Evolutionary conservation across 352 stramenopile genomes (phyloP).

Genomic region (Globisporangium acanthophoron): DNA sequence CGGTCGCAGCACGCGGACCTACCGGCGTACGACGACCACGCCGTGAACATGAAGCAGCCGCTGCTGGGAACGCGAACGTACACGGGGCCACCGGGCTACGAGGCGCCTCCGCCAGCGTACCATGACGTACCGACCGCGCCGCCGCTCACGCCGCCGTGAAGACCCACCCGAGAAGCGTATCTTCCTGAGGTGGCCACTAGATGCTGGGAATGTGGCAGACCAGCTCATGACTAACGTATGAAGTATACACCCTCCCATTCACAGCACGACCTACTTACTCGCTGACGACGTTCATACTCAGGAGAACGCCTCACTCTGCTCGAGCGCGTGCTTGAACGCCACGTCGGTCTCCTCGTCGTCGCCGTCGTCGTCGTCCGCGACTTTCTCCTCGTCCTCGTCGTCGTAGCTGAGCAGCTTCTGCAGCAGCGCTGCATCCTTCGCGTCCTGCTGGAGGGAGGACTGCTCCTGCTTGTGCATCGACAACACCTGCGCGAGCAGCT

Average conservation of each 20-base stretch:
- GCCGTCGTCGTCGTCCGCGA: conserved; percentile 19
- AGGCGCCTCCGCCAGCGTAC: conserved; percentile 37
- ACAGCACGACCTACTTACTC: not conserved
- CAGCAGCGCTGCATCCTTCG: conserved; percentile 35
- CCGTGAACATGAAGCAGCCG: conserved; percentile 64
- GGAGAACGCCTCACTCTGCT: conserved; percentile 15
- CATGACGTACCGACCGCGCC: conserved; percentile 64
- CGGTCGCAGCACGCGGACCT: conserved; percentile 1
- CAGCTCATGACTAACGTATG: too few species aligned
- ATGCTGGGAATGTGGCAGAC: too few species aligned
- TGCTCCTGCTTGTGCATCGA: conserved; percentile 33
- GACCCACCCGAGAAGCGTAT: too few species aligned
- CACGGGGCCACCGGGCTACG: conserved; percentile 25
- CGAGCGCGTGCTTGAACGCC: conserved; percentile 9
- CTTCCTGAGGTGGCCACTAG: too few species aligned
- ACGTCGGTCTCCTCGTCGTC: conserved; percentile 10
- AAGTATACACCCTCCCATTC: not conserved
- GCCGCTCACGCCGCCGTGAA: conserved; percentile 20
- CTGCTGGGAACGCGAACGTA: conserved; percentile 41
- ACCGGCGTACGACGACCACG: conserved; percentile 20
- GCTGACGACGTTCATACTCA: not conserved
- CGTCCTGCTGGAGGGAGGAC: conserved; percentile 17
- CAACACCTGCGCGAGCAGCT: conserved; percentile 62
- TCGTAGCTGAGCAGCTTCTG: conserved; percentile 44
- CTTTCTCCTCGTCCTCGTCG: conserved; percentile 60